Conservation (phyloP, 1,284 basidiomycete species). For the Rhodotorula sp. region DNA sequence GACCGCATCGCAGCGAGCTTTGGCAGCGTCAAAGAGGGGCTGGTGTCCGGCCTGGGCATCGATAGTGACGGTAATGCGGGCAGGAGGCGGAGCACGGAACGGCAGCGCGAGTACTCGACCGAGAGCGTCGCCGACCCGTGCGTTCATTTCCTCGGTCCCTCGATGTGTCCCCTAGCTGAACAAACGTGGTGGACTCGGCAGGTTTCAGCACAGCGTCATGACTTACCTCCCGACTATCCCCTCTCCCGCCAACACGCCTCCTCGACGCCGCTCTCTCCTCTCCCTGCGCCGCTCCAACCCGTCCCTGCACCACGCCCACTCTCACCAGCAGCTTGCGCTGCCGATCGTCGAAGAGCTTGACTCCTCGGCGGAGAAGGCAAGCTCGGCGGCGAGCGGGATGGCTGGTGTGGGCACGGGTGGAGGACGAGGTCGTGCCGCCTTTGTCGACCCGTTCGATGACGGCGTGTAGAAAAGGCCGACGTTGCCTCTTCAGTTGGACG, state of each 20-base stretch:
- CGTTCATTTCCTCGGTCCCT: not conserved
- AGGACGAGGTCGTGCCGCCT: no score
- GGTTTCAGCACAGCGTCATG: not conserved
- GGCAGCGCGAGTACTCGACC: constrained; percentile 7
- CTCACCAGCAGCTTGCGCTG: not conserved
- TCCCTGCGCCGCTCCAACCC: not conserved
- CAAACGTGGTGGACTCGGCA: not conserved
- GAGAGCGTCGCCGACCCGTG: constrained; percentile 17
- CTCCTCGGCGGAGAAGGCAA: not conserved
- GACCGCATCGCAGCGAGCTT: constrained; percentile 16
- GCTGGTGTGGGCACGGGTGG: no score
- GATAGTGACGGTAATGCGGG: not conserved
- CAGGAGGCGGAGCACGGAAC: not conserved
- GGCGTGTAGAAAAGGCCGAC: no score
- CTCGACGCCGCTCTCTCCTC: not conserved
- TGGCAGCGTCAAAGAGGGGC: not conserved
- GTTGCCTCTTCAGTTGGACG: no score
- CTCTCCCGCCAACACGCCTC: not conserved
- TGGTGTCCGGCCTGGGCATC: not conserved
- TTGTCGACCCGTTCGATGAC: no score
- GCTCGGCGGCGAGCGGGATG: not conserved
- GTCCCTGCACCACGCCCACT: not conserved
- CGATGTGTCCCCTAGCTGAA: not conserved
- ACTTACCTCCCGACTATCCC: not conserved
- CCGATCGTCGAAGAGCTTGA: not conserved